These are phyloP conservation scores for Obba rivulosa DNA, from an alignment of 768 basidiomycete species.

Conservation along the genomic window DNA sequence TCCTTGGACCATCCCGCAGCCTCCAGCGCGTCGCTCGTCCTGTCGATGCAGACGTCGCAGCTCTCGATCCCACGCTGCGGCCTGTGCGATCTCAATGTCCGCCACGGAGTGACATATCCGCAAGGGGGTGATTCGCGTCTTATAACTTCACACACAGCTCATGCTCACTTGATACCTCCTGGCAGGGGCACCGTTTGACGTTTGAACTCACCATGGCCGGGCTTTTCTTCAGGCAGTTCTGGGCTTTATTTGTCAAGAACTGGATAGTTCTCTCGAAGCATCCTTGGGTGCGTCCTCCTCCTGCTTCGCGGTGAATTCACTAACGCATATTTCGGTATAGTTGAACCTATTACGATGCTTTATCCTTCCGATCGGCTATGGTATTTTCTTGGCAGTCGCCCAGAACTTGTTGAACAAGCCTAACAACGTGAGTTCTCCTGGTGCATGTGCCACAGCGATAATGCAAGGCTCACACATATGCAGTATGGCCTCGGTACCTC, in stretches of 20 bases:
- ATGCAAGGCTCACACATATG: background rate
- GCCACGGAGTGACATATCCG: no score
- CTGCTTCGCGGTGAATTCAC: background rate
- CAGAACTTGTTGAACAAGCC: conserved; percentile 54
- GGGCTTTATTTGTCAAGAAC: conserved; percentile 63
- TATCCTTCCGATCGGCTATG: conserved; percentile 59
- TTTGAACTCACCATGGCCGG: background rate
- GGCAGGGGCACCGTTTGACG: no score
- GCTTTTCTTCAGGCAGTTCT: conserved; percentile 58
- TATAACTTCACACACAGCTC: no score
- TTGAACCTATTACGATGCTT: conserved; percentile 58
- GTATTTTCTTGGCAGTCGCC: conserved; percentile 60
- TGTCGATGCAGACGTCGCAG: no score
- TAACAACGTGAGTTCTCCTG: conserved; percentile 49
- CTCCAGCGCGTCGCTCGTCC: no score
- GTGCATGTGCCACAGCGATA: background rate
- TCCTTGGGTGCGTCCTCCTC: conserved; percentile 45
- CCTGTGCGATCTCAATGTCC: no score
- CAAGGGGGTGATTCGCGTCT: no score
- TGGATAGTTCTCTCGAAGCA: conserved; percentile 69
- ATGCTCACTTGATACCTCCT: no score
- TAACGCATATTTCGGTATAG: conserved; percentile 25
- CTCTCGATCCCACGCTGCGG: no score
- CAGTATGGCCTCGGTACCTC: conserved; percentile 64
- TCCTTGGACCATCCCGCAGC: no score